Conservation (phyloP, 2,329 filamentous ascomycete species). For the Aphanoascus verrucosus region DNA sequence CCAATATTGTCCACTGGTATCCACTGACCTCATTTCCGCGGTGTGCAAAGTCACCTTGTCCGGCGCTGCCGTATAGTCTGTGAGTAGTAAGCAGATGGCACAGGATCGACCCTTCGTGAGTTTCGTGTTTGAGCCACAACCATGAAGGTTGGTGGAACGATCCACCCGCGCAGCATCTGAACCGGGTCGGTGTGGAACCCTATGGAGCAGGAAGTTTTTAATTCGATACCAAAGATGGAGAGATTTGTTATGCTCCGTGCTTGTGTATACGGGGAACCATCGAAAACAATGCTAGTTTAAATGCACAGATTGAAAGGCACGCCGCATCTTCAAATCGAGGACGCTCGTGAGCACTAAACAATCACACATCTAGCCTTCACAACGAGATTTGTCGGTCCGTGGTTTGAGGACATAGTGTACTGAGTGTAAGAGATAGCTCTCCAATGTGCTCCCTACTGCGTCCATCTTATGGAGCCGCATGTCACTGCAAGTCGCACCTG, state of each 20-base stretch:
- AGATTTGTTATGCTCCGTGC: neutral
- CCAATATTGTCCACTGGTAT: slow-evolving; percentile 1
- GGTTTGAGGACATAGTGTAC: neutral
- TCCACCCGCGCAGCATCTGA: slow-evolving; percentile 7
- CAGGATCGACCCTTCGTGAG: neutral
- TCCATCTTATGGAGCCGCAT: neutral
- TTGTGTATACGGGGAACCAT: neutral
- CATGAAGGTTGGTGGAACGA: slow-evolving; percentile 8
- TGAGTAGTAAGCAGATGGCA: neutral
- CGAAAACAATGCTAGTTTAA: neutral
- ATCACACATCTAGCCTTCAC: no score
- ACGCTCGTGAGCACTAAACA: no score
- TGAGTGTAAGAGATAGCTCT: neutral
- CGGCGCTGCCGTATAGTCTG: neutral
- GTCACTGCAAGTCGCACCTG: neutral
- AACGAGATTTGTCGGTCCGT: no score
- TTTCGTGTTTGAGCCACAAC: neutral
- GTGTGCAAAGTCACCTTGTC: neutral
- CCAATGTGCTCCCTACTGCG: neutral
- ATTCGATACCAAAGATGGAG: slow-evolving; percentile 1
- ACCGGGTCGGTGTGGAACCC: neutral
- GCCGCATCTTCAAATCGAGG: neutral
- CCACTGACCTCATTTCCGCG: slow-evolving; percentile 3
- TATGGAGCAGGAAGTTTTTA: neutral
- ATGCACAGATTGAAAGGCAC: neutral